Conservation (phyloP, 305 asterid species). For the Plantago lanceolata region DNA sequence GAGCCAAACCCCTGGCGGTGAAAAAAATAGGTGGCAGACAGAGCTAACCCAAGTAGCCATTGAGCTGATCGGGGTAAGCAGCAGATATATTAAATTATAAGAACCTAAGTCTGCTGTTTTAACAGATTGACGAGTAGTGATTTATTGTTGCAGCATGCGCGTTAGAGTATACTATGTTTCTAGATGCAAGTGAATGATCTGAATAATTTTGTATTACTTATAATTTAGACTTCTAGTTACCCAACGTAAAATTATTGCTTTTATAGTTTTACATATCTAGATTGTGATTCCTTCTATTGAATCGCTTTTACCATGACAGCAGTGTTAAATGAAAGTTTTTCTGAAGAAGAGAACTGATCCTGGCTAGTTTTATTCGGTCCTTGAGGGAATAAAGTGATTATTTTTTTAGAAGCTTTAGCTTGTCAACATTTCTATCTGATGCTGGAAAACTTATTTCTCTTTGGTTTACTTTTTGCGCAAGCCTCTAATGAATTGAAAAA, state of each 20-base stretch:
- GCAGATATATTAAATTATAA: slow-evolving; percentile 6
- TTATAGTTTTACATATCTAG: background rate
- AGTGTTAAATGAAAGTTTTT: slow-evolving; percentile 9
- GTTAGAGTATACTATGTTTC: background rate
- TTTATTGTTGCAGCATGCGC: slow-evolving; percentile 1
- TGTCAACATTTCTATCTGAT: background rate
- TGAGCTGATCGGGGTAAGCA: slow-evolving; percentile 89
- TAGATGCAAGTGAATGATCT: slow-evolving; percentile 6
- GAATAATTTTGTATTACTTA: no score
- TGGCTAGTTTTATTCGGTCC: background rate
- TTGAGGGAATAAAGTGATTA: background rate
- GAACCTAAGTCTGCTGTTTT: background rate
- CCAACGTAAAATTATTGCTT: no score
- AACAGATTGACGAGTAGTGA: slow-evolving; percentile 7
- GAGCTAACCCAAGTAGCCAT: slow-evolving; percentile 93
- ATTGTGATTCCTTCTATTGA: background rate
- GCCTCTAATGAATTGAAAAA: background rate
- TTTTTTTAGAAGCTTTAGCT: background rate
- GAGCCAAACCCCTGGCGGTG: slow-evolving; percentile 70
- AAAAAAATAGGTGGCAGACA: slow-evolving; percentile 90
- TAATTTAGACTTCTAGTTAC: no score
- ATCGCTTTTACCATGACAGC: slow-evolving; percentile 2
- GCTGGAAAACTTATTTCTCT: background rate
- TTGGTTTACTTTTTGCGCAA: background rate
- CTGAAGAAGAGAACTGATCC: slow-evolving; percentile 6